These are phyloP conservation scores for Clathrospora elynae DNA, from an alignment of 2,329 filamentous ascomycete species.

Conservation along the genomic window DNA sequence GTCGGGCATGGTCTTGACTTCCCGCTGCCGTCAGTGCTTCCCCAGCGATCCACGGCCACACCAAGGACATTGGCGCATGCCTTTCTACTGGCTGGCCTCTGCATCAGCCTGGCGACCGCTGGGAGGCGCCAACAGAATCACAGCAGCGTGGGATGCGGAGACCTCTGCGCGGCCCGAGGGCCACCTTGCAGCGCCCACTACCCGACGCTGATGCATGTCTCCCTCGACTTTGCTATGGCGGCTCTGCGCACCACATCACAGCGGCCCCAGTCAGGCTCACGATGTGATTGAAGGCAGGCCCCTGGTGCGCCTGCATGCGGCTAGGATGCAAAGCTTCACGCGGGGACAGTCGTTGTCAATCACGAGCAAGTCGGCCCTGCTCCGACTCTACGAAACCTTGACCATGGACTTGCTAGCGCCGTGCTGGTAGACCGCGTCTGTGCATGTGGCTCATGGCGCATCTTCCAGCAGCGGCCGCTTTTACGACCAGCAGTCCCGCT, in stretches of 20 bases:
- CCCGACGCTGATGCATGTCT: constrained; percentile 2
- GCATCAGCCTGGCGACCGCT: constrained; percentile 20
- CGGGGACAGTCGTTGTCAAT: constrained; percentile 13
- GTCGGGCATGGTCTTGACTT: constrained; percentile 21
- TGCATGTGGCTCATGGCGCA: constrained; percentile 23
- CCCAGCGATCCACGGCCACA: constrained; percentile 22
- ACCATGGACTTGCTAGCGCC: constrained; percentile 19
- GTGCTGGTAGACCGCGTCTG: constrained; percentile 15
- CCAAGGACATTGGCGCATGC: constrained; percentile 14
- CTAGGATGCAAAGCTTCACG: constrained; percentile 18
- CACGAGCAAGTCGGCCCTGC: constrained; percentile 29
- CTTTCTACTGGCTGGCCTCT: constrained; percentile 24
- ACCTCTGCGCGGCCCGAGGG: constrained; percentile 19
- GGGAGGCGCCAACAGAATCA: constrained; percentile 14
- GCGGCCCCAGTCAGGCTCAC: background rate
- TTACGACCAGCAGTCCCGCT: constrained; percentile 29
- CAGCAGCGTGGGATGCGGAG: constrained; percentile 20
- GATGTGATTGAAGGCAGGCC: constrained; percentile 6
- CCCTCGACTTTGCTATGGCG: constrained; percentile 3
- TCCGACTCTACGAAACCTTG: constrained; percentile 22
- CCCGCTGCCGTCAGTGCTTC: constrained; percentile 24
- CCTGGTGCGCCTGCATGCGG: constrained; percentile 13
- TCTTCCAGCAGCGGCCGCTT: constrained; percentile 22
- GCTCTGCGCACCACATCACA: constrained; percentile 15
- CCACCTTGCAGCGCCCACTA: constrained; percentile 6